A percentile compares a stretch with the other conserved stretches of the same genome.
Evolutionary conservation across 768 basidiomycete genomes (phyloP).

Genomic region (Tylopilus rubrobrunneus): DNA sequence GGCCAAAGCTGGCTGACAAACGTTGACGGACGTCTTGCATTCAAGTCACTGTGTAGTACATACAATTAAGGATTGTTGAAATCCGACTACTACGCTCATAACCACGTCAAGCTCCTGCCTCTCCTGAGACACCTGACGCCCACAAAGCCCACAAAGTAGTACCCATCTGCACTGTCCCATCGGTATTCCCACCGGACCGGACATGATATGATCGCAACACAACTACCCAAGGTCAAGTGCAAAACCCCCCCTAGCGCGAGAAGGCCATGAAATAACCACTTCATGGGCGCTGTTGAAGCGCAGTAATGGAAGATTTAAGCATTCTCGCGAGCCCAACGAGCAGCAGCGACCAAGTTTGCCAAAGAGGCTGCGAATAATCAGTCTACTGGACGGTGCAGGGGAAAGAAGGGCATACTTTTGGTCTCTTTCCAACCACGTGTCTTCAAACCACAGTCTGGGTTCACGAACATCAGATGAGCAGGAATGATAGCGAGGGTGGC

Average conservation of each 20-base stretch:
- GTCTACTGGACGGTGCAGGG: conserved; percentile 1
- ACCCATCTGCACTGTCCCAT: conserved; percentile 16
- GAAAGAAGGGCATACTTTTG: conserved; percentile 47
- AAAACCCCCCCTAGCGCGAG: conserved; percentile 25
- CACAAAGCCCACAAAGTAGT: conserved; percentile 16
- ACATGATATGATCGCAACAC: conserved; percentile 33
- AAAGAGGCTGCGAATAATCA: conserved; percentile 53
- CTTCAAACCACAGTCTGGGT: conserved; percentile 98
- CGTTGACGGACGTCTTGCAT: conserved; percentile 6
- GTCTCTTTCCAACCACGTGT: conserved; percentile 99
- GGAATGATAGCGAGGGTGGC: conserved; percentile 81
- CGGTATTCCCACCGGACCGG: conserved; percentile 19
- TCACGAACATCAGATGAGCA: conserved; percentile 79
- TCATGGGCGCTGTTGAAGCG: conserved; percentile 93
- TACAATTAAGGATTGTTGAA: conserved; percentile 71
- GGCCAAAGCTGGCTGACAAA: too few species aligned
- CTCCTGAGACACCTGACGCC: conserved; percentile 22
- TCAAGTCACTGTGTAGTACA: conserved; percentile 22
- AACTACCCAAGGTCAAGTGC: conserved; percentile 56
- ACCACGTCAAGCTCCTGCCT: conserved; percentile 27
- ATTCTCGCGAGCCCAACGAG: conserved; percentile 87
- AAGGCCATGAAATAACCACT: conserved; percentile 52
- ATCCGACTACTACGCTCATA: conserved; percentile 54
- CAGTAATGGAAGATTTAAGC: conserved; percentile 52
- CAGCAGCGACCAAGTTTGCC: conserved; percentile 82